Percentiles rank a stretch among this genome's conserved stretches.
phyloP scores from a whole-genome alignment of 768 basidiomycete genomes.

The Krasilnikovozyma curviuscula region DNA sequence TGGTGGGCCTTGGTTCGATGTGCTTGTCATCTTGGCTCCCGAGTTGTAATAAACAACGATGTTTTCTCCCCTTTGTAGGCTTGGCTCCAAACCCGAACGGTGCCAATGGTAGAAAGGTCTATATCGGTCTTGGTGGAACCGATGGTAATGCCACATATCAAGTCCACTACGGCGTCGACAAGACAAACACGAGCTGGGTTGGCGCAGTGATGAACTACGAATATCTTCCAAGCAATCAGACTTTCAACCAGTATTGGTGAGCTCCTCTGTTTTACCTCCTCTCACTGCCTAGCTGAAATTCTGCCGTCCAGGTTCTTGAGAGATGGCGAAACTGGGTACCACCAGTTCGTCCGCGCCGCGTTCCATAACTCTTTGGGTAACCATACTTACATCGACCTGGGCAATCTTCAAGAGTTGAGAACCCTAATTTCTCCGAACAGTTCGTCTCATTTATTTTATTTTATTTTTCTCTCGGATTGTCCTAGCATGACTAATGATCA shows the following conservation, averaged over 20 bases:
- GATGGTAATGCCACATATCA: slow-evolving; percentile 1
- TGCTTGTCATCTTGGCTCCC: no score
- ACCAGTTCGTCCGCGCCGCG: slow-evolving; percentile 13
- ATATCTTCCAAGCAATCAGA: not conserved
- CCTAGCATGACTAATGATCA: no score
- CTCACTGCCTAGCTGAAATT: slow-evolving; percentile 6
- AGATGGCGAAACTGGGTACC: slow-evolving; percentile 15
- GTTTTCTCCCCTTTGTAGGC: no score
- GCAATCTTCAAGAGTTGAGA: slow-evolving; percentile 14
- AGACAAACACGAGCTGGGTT: not conserved
- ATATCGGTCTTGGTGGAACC: no score
- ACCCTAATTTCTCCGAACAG: slow-evolving; percentile 11
- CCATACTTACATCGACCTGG: slow-evolving; percentile 1
- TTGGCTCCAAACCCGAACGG: no score
- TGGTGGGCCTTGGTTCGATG: no score
- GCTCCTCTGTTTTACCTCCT: not conserved
- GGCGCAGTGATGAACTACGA: slow-evolving; percentile 12
- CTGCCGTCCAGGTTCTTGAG: slow-evolving; percentile 18
- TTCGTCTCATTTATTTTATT: no score
- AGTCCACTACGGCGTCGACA: not conserved
- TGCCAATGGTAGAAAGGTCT: no score
- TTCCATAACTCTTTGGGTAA: slow-evolving; percentile 13
- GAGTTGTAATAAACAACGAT: no score
- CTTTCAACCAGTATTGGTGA: not conserved
- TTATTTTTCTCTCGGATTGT: no score